Percentiles rank a stretch among this genome's conserved stretches.
Evolutionary conservation across 129 eudicot genomes (phyloP).

Genomic region (Helianthus tuberosus): DNA sequence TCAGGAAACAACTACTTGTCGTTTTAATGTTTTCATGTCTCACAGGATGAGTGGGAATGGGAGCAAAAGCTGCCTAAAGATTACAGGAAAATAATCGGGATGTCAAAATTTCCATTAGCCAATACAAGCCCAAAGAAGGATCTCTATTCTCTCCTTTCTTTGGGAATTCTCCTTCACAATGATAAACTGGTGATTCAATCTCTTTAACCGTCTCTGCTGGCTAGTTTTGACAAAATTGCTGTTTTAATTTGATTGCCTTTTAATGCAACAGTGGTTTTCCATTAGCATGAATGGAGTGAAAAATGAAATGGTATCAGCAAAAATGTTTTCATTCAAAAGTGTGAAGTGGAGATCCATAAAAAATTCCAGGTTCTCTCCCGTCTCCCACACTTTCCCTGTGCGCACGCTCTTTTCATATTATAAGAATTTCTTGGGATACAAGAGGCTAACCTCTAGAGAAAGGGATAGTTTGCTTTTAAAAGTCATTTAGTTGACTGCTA

Average conservation of each 20-base stretch:
- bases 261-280: constrained; percentile 27
- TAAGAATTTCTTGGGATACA: too few relatives aligned
- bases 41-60: constrained; percentile 41
- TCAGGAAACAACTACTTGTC: too few relatives aligned
- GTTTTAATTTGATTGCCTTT: background rate
- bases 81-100: constrained; percentile 9
- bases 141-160: constrained; percentile 30
- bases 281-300: constrained; percentile 23
- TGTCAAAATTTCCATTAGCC: constrained; percentile 9
- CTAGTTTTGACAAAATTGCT: too few relatives aligned
- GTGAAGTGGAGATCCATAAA: constrained; percentile 36
- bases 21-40: background rate
- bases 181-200: constrained; percentile 15
- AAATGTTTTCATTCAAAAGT: constrained; percentile 19
- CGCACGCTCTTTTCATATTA: too few relatives aligned
- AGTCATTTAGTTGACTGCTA: too few relatives aligned
- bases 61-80: constrained; percentile 28
- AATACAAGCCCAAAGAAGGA: constrained; percentile 21
- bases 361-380: too few relatives aligned
- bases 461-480: too few relatives aligned
- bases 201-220: background rate
- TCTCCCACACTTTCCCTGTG: too few relatives aligned
- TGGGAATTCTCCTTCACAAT: constrained; percentile 21
- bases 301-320: constrained; percentile 27
- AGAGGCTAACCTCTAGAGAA: too few relatives aligned